Evolutionary conservation across 768 basidiomycete genomes (phyloP).

Genomic region (Steccherinum ochraceum): DNA sequence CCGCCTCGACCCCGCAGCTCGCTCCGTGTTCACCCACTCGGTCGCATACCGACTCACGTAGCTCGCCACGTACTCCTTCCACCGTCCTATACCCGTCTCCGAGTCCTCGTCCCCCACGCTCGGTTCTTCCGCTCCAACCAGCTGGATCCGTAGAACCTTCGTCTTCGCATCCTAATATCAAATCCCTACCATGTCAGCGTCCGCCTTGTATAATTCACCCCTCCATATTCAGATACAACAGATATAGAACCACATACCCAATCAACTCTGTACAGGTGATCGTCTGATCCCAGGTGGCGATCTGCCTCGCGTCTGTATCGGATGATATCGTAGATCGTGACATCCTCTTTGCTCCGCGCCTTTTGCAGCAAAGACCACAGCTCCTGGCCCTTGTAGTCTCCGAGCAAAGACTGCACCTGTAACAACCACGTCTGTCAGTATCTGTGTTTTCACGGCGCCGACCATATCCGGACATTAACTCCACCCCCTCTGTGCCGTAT

Average conservation of each 20-base stretch:
- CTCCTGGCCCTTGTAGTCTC: slow-evolving; percentile 84
- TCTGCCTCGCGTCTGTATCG: slow-evolving; percentile 79
- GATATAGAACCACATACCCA: slow-evolving; percentile 51
- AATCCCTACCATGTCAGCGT: slow-evolving; percentile 7
- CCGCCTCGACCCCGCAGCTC: slow-evolving; percentile 28
- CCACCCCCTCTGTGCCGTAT: slow-evolving; percentile 1
- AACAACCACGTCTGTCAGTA: slow-evolving; percentile 1
- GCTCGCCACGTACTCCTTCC: slow-evolving; percentile 70
- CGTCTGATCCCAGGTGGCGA: slow-evolving; percentile 65
- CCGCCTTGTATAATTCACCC: background rate
- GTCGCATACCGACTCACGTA: slow-evolving; percentile 67
- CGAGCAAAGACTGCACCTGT: slow-evolving; percentile 81
- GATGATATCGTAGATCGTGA: slow-evolving; percentile 61
- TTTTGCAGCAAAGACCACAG: slow-evolving; percentile 70
- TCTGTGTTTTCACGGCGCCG: too few relatives aligned
- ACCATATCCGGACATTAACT: too few relatives aligned
- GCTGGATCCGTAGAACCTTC: slow-evolving; percentile 52
- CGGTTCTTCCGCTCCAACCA: slow-evolving; percentile 58
- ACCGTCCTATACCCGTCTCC: slow-evolving; percentile 46
- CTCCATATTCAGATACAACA: background rate
- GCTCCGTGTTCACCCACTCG: slow-evolving; percentile 52
- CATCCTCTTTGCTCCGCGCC: slow-evolving; percentile 45
- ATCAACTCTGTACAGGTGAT: slow-evolving; percentile 71
- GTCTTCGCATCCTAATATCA: slow-evolving; percentile 49
- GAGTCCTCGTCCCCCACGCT: slow-evolving; percentile 55